phyloP scores from a whole-genome alignment of 208 protist species.

The Porcisia hertigi region DNA sequence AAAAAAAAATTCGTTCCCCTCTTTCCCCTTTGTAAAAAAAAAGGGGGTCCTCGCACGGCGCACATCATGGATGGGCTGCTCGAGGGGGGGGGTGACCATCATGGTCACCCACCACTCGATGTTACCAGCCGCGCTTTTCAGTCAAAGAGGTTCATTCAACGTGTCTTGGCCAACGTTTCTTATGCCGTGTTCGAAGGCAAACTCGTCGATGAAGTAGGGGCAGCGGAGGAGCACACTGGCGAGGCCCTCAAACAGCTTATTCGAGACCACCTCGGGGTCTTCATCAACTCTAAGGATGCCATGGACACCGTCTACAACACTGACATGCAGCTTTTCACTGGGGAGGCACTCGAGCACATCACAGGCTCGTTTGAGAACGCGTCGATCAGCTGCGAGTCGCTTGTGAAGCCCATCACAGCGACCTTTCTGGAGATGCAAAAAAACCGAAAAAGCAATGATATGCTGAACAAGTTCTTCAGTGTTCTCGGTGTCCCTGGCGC shows the following conservation, averaged over 20 bases:
- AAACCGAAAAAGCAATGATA: conserved; percentile 53
- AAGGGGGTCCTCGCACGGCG: background rate
- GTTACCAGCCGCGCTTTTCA: conserved; percentile 77
- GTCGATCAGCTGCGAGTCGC: conserved; percentile 41
- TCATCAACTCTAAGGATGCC: conserved; percentile 82
- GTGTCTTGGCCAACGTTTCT: conserved; percentile 38
- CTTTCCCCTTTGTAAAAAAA: background rate
- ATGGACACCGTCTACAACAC: conserved; percentile 75
- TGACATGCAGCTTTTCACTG: conserved; percentile 78
- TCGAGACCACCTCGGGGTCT: conserved; percentile 79
- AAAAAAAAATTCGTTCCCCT: background rate
- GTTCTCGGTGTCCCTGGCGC: conserved; percentile 71
- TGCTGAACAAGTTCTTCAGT: conserved; percentile 74
- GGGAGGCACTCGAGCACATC: conserved; percentile 76
- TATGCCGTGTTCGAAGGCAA: conserved; percentile 57
- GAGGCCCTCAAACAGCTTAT: conserved; percentile 82
- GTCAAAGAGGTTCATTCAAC: conserved; percentile 66
- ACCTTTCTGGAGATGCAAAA: conserved; percentile 54
- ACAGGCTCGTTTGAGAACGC: conserved; percentile 51
- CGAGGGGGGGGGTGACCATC: conserved; percentile 10
- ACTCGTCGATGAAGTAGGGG: conserved; percentile 40
- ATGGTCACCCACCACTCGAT: conserved; percentile 47
- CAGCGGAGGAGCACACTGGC: conserved; percentile 42
- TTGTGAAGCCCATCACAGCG: conserved; percentile 66
- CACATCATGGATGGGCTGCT: conserved; percentile 37